phyloP scores from a whole-genome alignment of 2,329 filamentous ascomycete species.

The Colletotrichum orchidophilum region DNA sequence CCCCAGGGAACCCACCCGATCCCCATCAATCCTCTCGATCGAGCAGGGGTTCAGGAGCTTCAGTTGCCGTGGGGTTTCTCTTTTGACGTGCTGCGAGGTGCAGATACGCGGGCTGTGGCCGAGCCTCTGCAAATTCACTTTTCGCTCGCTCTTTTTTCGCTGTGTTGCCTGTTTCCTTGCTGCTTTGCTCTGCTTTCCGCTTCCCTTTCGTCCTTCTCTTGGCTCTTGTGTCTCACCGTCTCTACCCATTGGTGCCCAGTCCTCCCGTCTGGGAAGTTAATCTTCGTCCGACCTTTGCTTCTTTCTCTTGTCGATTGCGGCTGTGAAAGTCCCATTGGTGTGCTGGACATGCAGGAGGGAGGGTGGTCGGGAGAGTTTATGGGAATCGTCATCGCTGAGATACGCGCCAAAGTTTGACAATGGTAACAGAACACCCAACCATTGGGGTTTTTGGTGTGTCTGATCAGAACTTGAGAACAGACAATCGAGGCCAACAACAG shows the following conservation, averaged over 20 bases:
- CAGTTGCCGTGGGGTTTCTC: constrained; percentile 27
- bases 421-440: neutral
- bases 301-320: neutral
- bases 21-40: constrained; percentile 33
- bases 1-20: constrained; percentile 34
- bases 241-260: neutral
- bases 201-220: neutral
- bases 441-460: neutral
- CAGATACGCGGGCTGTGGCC: constrained; percentile 15
- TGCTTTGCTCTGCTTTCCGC: neutral
- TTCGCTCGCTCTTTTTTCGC: neutral
- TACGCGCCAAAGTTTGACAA: neutral
- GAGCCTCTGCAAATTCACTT: neutral
- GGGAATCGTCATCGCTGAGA: constrained; percentile 8
- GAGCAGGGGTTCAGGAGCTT: constrained; percentile 27
- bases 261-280: neutral
- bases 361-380: constrained; percentile 13
- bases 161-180: neutral
- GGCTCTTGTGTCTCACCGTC: neutral
- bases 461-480: constrained; percentile 4
- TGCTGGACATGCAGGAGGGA: constrained; percentile 21
- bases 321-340: constrained; percentile 16
- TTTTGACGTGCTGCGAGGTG: constrained; percentile 29
- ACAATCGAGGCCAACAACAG: neutral
- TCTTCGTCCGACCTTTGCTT: constrained; percentile 12